phyloP scores from a whole-genome alignment of 192 early-diverging fungal species.

The Umbelopsis sp. region DNA sequence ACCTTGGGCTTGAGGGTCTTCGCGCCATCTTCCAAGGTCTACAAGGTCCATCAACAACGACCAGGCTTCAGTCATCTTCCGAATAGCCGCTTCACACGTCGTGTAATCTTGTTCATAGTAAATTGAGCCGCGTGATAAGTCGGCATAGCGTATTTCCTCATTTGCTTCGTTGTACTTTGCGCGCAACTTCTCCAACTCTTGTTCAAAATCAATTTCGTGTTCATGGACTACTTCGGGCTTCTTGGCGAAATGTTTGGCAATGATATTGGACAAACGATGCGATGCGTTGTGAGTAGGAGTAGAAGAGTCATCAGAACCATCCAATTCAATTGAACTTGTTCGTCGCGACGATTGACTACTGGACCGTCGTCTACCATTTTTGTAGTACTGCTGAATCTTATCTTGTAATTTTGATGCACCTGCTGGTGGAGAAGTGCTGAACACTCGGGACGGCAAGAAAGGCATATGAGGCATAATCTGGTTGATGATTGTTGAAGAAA shows the following conservation, averaged over 20 bases:
- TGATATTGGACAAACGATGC: background rate
- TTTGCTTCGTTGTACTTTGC: background rate
- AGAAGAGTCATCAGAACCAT: slow-evolving; percentile 4
- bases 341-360: slow-evolving; percentile 7
- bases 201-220: background rate
- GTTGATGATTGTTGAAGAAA: background rate
- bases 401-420: background rate
- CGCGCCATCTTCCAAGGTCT: background rate
- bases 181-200: background rate
- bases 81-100: background rate
- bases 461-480: slow-evolving; percentile 11
- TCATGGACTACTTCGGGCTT: slow-evolving; percentile 9
- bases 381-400: slow-evolving; percentile 5
- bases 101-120: slow-evolving; percentile 5
- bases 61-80: slow-evolving; percentile 11
- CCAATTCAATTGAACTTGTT: background rate
- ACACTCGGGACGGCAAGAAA: background rate
- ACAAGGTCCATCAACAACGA: slow-evolving; percentile 5
- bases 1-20: background rate
- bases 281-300: background rate
- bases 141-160: background rate
- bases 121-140: background rate
- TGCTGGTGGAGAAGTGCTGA: background rate
- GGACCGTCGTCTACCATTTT: slow-evolving; percentile 11
- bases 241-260: slow-evolving; percentile 12